Evolutionary conservation across 345 rosid species (phyloP).

Genomic region (Melaleuca quinquenervia): DNA sequence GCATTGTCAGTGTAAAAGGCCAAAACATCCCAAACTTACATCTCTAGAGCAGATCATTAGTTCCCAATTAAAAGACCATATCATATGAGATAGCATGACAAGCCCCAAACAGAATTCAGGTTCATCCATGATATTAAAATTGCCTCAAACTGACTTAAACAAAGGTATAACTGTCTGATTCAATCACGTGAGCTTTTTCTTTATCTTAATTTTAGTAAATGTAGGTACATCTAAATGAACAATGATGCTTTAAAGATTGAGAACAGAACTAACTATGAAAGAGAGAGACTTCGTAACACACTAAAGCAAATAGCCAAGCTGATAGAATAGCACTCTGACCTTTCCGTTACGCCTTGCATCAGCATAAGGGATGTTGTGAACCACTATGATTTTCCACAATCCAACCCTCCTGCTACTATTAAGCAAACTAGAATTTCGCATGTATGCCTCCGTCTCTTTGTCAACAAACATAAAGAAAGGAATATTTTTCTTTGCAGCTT

Average conservation of each 20-base stretch:
- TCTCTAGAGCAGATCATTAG: not conserved
- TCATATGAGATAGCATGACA: not conserved
- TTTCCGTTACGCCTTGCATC: conserved; percentile 89
- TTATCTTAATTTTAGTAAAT: not conserved
- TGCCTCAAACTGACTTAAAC: not conserved
- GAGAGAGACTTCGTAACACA: not conserved
- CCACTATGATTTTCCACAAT: conserved; percentile 72
- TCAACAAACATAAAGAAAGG: conserved; percentile 90
- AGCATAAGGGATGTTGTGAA: conserved; percentile 55
- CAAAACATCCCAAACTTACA: not conserved
- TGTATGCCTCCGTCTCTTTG: conserved; percentile 67
- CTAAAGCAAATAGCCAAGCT: not conserved
- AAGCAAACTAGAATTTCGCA: conserved; percentile 46
- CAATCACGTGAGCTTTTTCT: not conserved
- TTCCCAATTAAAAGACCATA: not conserved
- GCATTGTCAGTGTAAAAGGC: not conserved
- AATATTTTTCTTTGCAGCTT: conserved; percentile 42
- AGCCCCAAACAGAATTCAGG: not conserved
- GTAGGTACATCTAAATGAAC: not conserved
- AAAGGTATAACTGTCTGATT: not conserved
- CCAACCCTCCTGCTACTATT: conserved; percentile 53
- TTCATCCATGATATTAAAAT: not conserved
- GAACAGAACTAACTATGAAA: not conserved
- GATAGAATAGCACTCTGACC: conserved; percentile 21
- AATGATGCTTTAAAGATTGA: not conserved